Evolutionary conservation across 2,329 filamentous ascomycete genomes (phyloP).

Genomic region (Incumbomyces lentus): DNA sequence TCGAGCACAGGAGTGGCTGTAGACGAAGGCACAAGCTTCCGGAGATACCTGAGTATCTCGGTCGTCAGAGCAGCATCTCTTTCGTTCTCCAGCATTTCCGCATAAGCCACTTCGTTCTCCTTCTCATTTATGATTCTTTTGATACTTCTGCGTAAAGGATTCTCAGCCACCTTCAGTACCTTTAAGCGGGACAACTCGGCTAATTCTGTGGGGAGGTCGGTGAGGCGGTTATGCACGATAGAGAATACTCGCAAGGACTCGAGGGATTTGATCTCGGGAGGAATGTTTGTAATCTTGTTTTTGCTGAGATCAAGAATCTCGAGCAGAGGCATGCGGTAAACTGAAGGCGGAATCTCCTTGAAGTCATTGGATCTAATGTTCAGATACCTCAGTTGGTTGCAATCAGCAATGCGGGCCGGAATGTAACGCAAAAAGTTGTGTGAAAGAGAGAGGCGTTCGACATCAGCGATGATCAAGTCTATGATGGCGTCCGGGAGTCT

Average conservation of each 20-base stretch:
- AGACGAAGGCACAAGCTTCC: constrained; percentile 34
- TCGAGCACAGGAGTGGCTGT: constrained; percentile 19
- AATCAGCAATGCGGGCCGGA: constrained; percentile 38
- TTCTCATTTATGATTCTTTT: constrained; percentile 56
- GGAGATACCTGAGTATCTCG: constrained; percentile 50
- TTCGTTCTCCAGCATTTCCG: constrained; percentile 47
- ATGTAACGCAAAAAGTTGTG: constrained; percentile 43
- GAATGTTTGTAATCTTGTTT: constrained; percentile 70
- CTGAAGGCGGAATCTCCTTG: constrained; percentile 53
- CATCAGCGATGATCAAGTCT: constrained; percentile 43
- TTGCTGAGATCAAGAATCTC: constrained; percentile 89
- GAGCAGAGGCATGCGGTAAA: constrained; percentile 74
- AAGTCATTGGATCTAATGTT: constrained; percentile 42
- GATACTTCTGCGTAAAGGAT: constrained; percentile 72
- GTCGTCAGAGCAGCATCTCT: constrained; percentile 50
- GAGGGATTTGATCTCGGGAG: constrained; percentile 68
- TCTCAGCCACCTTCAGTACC: constrained; percentile 81
- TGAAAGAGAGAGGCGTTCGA: constrained; percentile 42
- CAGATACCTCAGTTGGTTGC: constrained; percentile 39
- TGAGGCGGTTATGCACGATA: constrained; percentile 75
- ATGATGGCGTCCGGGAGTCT: constrained; percentile 41
- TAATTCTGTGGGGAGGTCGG: constrained; percentile 70
- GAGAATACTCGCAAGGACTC: constrained; percentile 82
- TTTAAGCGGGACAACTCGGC: constrained; percentile 85
- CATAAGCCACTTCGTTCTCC: constrained; percentile 52